Base-by-base conservation (phyloP, 208 protist genomes). In the Leishmania amazonensis region DNA sequence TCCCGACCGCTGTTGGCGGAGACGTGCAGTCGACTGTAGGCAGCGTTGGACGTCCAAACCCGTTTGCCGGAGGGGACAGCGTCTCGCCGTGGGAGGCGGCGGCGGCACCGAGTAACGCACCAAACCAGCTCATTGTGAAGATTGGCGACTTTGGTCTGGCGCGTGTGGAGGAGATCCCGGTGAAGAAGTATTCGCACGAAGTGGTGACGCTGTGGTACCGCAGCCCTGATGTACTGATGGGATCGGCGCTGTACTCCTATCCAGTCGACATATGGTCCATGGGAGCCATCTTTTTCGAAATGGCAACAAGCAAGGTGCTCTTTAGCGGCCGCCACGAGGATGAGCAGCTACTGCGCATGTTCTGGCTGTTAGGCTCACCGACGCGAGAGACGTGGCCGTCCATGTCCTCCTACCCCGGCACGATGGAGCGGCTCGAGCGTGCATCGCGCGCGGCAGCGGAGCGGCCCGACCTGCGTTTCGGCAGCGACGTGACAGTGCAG, bases 141-240 rank as follows among this genome's bases (percentile, higher is more conserved):
- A 88, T 98, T 5, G 95, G 89, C 19, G 96, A 98, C 85, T 98
- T 98, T 80, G 96, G 96, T 3, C 86, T 98, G 13, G 93, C 94
- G 1, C 88, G 96, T 28, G 84, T 92, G 71, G 96, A 97, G 83
- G 95, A 92, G 80, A 96, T 98, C 42, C 95, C 96, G 45, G 95
- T 98, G 72, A 97, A 96, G 84, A 97, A 98, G 88, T 97, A 97
- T 80, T 95, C 93, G 54, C 96, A 97, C 76, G 95, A 98, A 78
- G 97, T 93, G 49, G 96, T 98, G 38, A 99, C 98, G 64, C 81
- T 98, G 78, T 99, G 98, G 97, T 99, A 99, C 81, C 93, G 97
- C 75, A 92, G 93, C 38, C 98, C 98, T 31, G 98, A 99, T 85
- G 91, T 98, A 19, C 82, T 99, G 53, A 90, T 99, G 82, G 95